A percentile compares a stretch with the other conserved stretches of the same genome.
Conservation (phyloP, 1,284 basidiomycete species). For the Melampsora larici-populina region DNA sequence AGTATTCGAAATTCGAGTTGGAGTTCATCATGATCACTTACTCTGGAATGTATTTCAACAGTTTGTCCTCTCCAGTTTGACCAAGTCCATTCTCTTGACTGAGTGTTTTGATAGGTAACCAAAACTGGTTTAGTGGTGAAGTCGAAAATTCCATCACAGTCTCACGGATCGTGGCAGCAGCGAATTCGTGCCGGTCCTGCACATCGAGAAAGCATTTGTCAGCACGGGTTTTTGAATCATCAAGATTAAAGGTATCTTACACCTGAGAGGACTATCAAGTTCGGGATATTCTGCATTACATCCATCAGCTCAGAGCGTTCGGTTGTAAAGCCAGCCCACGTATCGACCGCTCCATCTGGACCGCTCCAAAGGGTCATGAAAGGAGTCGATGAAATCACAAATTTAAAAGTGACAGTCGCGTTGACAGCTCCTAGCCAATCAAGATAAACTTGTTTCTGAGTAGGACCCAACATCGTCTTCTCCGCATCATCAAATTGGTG, state of each 20-base stretch:
- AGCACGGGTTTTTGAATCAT: not conserved
- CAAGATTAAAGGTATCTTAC: constrained; percentile 48
- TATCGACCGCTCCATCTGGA: constrained; percentile 60
- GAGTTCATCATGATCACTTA: not conserved
- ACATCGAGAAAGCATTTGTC: not conserved
- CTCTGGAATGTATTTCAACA: constrained; percentile 60
- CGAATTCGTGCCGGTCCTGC: constrained; percentile 74
- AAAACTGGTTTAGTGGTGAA: constrained; percentile 66
- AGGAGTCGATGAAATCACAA: constrained; percentile 72
- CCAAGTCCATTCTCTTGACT: constrained; percentile 54
- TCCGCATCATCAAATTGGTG: constrained; percentile 50
- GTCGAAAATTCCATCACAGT: constrained; percentile 62
- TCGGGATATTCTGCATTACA: constrained; percentile 66
- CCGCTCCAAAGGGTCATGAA: constrained; percentile 71
- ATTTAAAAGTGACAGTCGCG: constrained; percentile 73
- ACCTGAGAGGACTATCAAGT: constrained; percentile 55
- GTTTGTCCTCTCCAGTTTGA: constrained; percentile 61
- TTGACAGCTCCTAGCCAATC: constrained; percentile 69
- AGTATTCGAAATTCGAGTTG: not conserved
- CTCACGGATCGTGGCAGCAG: constrained; percentile 60
- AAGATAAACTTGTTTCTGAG: constrained; percentile 65
- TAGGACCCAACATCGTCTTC: constrained; percentile 68
- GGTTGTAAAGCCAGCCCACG: constrained; percentile 67
- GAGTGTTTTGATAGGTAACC: constrained; percentile 58
- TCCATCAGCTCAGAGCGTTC: constrained; percentile 64